Evolutionary conservation across 768 basidiomycete genomes (phyloP).

Genomic region (Podaxis carcinomalis): DNA sequence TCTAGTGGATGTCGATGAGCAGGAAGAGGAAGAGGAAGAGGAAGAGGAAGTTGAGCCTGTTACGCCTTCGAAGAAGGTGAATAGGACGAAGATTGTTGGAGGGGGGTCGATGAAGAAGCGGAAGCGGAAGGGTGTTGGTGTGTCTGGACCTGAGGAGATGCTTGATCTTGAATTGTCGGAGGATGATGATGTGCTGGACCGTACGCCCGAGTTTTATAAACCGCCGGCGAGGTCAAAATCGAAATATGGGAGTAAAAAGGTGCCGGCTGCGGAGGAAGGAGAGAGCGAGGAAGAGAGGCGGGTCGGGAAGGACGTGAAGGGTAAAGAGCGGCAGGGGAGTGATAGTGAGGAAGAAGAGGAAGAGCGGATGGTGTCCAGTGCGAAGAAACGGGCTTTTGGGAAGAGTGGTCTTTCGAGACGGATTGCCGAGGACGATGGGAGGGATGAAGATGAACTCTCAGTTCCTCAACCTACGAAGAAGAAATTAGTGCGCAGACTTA

Average conservation of each 20-base stretch:
- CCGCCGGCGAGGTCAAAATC: neutral
- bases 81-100: conserved; percentile 8
- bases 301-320: neutral
- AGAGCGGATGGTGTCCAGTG: neutral
- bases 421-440: neutral
- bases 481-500: conserved; percentile 1
- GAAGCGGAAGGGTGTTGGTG: neutral
- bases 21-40: conserved; percentile 13
- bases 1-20: conserved; percentile 4
- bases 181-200: conserved; percentile 7
- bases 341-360: neutral
- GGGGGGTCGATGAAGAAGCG: conserved; percentile 2
- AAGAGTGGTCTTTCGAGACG: neutral
- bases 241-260: neutral
- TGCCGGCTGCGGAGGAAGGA: conserved; percentile 8
- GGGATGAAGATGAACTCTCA: neutral
- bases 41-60: conserved; percentile 5
- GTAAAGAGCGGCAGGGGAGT: neutral
- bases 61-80: conserved; percentile 13
- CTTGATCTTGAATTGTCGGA: conserved; percentile 12
- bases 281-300: conserved; percentile 1
- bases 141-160: neutral
- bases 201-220: neutral
- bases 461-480: neutral
- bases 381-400: neutral